A percentile compares a stretch with the other conserved stretches of the same genome.
phyloP scores from a whole-genome alignment of 2,329 filamentous ascomycete species.

The Apiospora rasikravindrae region DNA sequence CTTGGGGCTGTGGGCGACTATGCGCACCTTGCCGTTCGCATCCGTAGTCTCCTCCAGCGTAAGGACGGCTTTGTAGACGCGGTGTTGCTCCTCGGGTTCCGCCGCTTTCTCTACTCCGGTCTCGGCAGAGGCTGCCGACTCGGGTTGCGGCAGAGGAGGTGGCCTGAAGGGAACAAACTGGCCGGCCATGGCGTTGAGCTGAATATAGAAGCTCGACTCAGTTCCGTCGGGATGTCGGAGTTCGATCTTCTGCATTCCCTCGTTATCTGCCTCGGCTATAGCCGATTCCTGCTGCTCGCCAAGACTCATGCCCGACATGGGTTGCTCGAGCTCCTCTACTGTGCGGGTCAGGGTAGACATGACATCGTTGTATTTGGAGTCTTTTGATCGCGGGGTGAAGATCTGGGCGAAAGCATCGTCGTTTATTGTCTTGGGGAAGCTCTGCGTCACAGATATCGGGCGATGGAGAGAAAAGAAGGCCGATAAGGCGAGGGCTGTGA shows the following conservation, averaged over 20 bases:
- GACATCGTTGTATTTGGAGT: conserved; percentile 62
- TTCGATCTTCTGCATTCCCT: conserved; percentile 55
- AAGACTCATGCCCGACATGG: conserved; percentile 59
- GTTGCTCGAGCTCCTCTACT: conserved; percentile 64
- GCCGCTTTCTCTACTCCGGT: conserved; percentile 40
- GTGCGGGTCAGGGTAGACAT: conserved; percentile 69
- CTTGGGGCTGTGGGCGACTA: conserved; percentile 64
- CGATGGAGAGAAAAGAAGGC: conserved; percentile 96
- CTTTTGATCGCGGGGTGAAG: conserved; percentile 66
- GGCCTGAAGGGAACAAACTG: conserved; percentile 82
- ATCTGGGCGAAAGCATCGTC: conserved; percentile 83
- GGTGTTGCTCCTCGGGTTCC: conserved; percentile 51
- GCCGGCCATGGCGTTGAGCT: conserved; percentile 71
- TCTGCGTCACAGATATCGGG: conserved; percentile 86
- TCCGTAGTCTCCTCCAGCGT: conserved; percentile 71
- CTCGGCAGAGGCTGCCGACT: conserved; percentile 47
- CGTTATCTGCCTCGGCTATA: conserved; percentile 32
- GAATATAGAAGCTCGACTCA: conserved; percentile 65
- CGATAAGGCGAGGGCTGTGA: conserved; percentile 80
- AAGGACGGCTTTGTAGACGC: conserved; percentile 68
- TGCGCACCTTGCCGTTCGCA: conserved; percentile 62
- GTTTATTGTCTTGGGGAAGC: conserved; percentile 74
- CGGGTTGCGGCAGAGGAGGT: conserved; percentile 77
- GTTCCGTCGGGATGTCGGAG: conserved; percentile 61
- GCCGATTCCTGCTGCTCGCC: conserved; percentile 39